Conservation (phyloP, 805 yeast genomes). For the Ogataea nonfermentans region DNA sequence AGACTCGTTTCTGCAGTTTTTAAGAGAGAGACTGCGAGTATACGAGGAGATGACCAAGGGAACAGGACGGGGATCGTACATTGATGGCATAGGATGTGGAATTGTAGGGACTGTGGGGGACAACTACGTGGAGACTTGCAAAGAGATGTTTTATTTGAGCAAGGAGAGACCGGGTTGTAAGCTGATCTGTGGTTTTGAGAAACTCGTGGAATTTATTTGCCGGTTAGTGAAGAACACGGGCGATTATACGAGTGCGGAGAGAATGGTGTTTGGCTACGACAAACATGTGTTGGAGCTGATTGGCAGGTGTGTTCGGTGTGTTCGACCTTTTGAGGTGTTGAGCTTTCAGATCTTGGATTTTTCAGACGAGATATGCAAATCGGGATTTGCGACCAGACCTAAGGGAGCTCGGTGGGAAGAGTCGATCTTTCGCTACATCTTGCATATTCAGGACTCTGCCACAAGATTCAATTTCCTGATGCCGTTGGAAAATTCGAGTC, state of each 20-base stretch:
- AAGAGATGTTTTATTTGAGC: conserved; percentile 2
- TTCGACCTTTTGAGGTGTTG: conserved; percentile 18
- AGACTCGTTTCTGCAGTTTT: conserved; percentile 4
- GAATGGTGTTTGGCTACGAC: conserved; percentile 10
- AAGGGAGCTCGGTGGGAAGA: conserved; percentile 13
- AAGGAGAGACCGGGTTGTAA: neutral
- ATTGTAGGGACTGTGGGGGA: neutral
- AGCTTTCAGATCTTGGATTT: conserved; percentile 22
- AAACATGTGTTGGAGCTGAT: conserved; percentile 1
- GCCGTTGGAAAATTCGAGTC: conserved; percentile 19
- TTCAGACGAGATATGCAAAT: conserved; percentile 11
- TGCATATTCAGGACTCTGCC: conserved; percentile 21
- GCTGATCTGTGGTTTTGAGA: conserved; percentile 13
- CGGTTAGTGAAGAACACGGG: conserved; percentile 6
- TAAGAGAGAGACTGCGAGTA: conserved; percentile 5
- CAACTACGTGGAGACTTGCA: neutral
- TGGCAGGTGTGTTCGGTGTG: conserved; percentile 3
- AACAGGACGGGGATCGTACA: neutral
- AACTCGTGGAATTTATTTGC: conserved; percentile 9
- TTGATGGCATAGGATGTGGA: too few relatives aligned
- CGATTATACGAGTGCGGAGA: neutral
- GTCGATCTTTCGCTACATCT: conserved; percentile 14
- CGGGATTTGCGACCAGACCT: conserved; percentile 17
- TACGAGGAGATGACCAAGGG: neutral
- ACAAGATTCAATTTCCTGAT: conserved; percentile 21